These are phyloP conservation scores for Dactylellina leptospora DNA, from an alignment of 2,329 filamentous ascomycete species.

Conservation along the genomic window DNA sequence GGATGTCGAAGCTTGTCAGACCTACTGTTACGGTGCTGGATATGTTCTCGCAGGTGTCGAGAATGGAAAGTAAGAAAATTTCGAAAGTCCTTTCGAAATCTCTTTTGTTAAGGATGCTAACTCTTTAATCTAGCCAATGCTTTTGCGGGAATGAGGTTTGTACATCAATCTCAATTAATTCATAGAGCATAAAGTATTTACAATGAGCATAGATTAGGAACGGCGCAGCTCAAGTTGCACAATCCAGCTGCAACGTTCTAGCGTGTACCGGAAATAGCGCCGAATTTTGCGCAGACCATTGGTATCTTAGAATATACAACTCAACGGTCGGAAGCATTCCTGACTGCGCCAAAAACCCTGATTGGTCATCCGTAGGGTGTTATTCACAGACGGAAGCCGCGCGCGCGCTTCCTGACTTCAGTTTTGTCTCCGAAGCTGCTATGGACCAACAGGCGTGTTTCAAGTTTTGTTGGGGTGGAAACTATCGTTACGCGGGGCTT, in stretches of 20 bases:
- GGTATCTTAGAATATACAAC: neutral
- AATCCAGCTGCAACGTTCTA: neutral
- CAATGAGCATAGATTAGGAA: neutral
- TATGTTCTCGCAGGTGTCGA: conserved; percentile 1
- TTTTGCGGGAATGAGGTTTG: neutral
- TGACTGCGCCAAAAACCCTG: neutral
- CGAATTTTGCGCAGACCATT: neutral
- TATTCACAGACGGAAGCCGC: neutral
- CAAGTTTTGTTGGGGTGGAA: conserved; percentile 2
- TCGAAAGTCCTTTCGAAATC: neutral
- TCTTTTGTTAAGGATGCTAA: too few species aligned
- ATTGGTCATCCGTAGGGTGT: neutral
- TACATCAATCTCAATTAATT: too few species aligned
- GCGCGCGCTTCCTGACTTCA: neutral
- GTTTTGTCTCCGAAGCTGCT: neutral
- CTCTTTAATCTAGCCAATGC: neutral
- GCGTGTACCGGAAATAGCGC: neutral
- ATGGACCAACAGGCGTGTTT: neutral
- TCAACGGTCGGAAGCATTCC: neutral
- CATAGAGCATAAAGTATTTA: too few species aligned
- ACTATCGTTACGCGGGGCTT: neutral
- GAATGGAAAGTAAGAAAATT: neutral
- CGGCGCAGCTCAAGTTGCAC: neutral
- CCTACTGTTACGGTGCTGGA: conserved; percentile 1
- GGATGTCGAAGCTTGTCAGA: neutral